Conservation (phyloP, 2,329 filamentous ascomycete species). For the Endoconidiophora polonica region DNA sequence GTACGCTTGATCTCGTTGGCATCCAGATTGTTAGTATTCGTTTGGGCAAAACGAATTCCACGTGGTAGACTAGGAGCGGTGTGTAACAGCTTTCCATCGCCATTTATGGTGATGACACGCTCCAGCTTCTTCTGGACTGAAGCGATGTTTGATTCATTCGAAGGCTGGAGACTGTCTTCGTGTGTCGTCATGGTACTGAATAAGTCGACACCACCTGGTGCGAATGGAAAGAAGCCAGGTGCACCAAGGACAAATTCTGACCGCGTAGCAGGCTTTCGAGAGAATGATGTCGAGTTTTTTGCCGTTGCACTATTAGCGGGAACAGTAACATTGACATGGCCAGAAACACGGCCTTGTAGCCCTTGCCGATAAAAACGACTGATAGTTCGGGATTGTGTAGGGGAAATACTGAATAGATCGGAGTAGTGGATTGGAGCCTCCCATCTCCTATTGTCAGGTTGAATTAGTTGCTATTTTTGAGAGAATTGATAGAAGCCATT, state of each 20-base stretch:
- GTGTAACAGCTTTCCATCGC: conserved; percentile 62
- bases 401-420: conserved; percentile 73
- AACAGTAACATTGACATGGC: conserved; percentile 86
- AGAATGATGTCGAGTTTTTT: conserved; percentile 84
- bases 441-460: conserved; percentile 38
- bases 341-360: conserved; percentile 78
- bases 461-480: neutral
- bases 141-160: conserved; percentile 21
- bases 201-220: conserved; percentile 73
- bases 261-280: conserved; percentile 68
- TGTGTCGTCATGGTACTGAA: conserved; percentile 72
- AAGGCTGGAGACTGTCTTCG: conserved; percentile 44
- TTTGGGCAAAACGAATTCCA: conserved; percentile 51
- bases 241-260: conserved; percentile 87
- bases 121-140: conserved; percentile 43
- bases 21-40: conserved; percentile 42
- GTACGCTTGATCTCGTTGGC: conserved; percentile 45
- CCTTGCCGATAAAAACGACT: conserved; percentile 85
- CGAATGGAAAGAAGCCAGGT: conserved; percentile 86
- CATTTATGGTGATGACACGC: conserved; percentile 66
- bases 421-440: conserved; percentile 63
- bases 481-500: conserved; percentile 1
- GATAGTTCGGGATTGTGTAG: conserved; percentile 86
- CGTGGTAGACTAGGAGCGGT: conserved; percentile 66
- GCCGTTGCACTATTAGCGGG: conserved; percentile 77